These are phyloP conservation scores for Parafenestella ontariensis DNA, from an alignment of 2,329 filamentous ascomycete species.

Conservation along the genomic window DNA sequence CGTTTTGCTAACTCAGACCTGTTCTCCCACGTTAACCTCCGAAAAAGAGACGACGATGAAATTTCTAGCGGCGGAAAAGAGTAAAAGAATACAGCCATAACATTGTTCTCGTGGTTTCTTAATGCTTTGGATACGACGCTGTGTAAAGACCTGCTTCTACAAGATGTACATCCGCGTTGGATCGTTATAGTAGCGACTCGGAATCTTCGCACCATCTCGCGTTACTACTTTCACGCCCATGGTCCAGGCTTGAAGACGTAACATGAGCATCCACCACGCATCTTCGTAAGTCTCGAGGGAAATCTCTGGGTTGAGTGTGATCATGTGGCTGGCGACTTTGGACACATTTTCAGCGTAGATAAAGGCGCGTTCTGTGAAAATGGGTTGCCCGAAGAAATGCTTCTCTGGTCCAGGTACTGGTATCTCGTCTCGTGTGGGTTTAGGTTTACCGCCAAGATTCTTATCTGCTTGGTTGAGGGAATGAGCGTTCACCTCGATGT, in stretches of 20 bases:
- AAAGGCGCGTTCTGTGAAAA: not conserved
- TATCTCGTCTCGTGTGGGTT: not conserved
- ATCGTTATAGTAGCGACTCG: not conserved
- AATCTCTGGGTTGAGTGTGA: no score
- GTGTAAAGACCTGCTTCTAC: no score
- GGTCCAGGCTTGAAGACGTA: not conserved
- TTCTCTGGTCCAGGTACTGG: not conserved
- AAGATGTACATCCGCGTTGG: not conserved
- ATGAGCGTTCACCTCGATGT: not conserved
- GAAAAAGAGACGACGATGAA: no score
- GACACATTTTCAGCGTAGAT: not conserved
- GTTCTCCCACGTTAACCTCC: no score
- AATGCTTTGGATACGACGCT: no score
- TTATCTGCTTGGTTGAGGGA: not conserved
- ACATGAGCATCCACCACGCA: not conserved
- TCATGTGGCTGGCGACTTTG: not conserved
- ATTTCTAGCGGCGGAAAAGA: no score
- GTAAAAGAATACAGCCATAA: no score
- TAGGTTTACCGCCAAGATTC: not conserved
- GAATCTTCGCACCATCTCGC: not conserved
- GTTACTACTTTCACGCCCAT: not conserved
- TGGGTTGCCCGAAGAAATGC: not conserved
- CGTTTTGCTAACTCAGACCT: no score
- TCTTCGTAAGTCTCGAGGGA: not conserved
- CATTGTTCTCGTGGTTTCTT: no score